Base-by-base conservation (phyloP, 768 basidiomycete genomes). In the Pleurotus citrinopileatus region DNA sequence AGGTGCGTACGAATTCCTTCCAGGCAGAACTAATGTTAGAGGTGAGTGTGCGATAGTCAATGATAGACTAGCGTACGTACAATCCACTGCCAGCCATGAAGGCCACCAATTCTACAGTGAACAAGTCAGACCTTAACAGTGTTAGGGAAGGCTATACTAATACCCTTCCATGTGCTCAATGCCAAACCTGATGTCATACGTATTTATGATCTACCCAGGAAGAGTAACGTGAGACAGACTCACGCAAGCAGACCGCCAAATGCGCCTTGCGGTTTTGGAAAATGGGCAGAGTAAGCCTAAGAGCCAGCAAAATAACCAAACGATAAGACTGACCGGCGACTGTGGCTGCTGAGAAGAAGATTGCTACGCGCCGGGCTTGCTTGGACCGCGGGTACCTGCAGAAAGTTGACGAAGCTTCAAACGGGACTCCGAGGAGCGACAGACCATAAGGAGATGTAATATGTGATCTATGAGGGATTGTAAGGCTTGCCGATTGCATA, bases 261-360 rank as follows among this genome's bases (percentile, higher is more conserved):
- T 1, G 73, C 76, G 53, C 74, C 73, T 65, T 17, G 4, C 15
- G 27, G n/a, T 34, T 34, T 34, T 3, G n/a, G 32, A 10, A n/a
- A 22, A 25, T 17, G 38, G n/a, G 37, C 7, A 8, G 7, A 13
- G n/a, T 10, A 37, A 5, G 34, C 15, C 32, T 45, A n/a, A 15
- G 36, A 12, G 5, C 28, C 17, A 48, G 25, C n/a, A 25, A 22
- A 51, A 23, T 3, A 43, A 32, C 1, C 3, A 1, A 37, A 25
- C 20, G n/a, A 29, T 28, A 42, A 43, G 17, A 51, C 63, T 13
- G 27, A 65, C 77, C 80, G 4, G 80, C 73, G 7, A 77, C 61
- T 2, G 79, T 81, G 2, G 82, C 80, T 25, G 80, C 77, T 8
- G 77, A 76, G 63, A 82, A 83, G 67, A 83, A 83, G 38, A 81